Conservation (phyloP, 2,329 filamentous ascomycete species). For the Scopulariopsis brevicaulis region DNA sequence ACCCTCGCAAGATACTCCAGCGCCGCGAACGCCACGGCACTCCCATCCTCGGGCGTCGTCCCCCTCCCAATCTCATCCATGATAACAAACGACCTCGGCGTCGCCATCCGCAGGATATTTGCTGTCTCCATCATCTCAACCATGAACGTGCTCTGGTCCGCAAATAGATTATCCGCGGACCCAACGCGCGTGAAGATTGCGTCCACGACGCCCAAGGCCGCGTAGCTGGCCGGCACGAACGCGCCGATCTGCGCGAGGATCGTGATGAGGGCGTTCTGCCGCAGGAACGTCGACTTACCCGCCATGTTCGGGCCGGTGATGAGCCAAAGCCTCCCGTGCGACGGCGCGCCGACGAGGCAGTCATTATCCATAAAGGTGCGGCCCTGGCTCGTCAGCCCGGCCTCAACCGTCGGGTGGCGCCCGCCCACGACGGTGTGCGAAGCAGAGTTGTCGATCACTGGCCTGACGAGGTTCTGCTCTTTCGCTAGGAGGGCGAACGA, state of each 20-base stretch:
- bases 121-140: constrained; percentile 98
- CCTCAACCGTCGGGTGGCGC: constrained; percentile 85
- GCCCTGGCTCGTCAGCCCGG: constrained; percentile 67
- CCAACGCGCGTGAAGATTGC: constrained; percentile 90
- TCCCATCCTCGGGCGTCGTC: constrained; percentile 85
- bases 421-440: constrained; percentile 73
- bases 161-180: constrained; percentile 89
- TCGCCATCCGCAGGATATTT: constrained; percentile 76
- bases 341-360: constrained; percentile 63
- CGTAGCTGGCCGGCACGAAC: constrained; percentile 82
- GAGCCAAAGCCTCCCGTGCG: constrained; percentile 51
- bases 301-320: constrained; percentile 94
- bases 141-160: constrained; percentile 97
- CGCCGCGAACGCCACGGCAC: constrained; percentile 81
- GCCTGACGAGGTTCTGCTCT: constrained; percentile 64
- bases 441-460: constrained; percentile 53
- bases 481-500: constrained; percentile 72
- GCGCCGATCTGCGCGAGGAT: constrained; percentile 88
- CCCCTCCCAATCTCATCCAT: constrained; percentile 98
- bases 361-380: constrained; percentile 78
- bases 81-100: constrained; percentile 77
- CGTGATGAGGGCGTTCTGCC: constrained; percentile 90
- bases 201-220: constrained; percentile 84
- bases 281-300: constrained; percentile 90
- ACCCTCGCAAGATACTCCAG: constrained; percentile 71